Percentiles rank a stretch among this genome's conserved stretches.
These are phyloP conservation scores for Amanita jacksonii DNA, from an alignment of 768 basidiomycete genomes.

Conservation along the genomic window DNA sequence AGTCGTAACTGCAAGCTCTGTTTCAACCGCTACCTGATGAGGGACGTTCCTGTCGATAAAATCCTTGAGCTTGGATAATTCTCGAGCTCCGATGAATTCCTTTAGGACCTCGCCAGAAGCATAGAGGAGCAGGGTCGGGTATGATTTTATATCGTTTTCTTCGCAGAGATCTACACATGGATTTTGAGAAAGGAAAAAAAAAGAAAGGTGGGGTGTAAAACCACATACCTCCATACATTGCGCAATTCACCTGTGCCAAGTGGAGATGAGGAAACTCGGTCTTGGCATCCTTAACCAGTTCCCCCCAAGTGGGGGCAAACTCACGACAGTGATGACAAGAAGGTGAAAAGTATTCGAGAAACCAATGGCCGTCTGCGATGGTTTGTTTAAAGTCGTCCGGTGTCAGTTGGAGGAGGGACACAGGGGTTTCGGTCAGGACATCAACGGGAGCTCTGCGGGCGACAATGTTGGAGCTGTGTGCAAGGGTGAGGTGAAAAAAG, in stretches of 20 bases:
- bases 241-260: constrained; percentile 76
- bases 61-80: constrained; percentile 40
- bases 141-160: constrained; percentile 56
- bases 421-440: background rate
- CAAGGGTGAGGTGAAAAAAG: background rate
- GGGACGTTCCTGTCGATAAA: constrained; percentile 40
- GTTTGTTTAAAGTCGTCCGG: constrained; percentile 50
- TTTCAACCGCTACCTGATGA: constrained; percentile 9
- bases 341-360: constrained; percentile 85
- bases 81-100: constrained; percentile 44
- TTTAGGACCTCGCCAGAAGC: constrained; percentile 53
- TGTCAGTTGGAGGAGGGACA: constrained; percentile 34
- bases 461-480: background rate
- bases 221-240: constrained; percentile 17
- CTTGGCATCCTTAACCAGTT: constrained; percentile 46
- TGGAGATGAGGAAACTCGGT: constrained; percentile 42
- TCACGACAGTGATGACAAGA: constrained; percentile 71
- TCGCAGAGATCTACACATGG: constrained; percentile 76
- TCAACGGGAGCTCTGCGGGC: background rate
- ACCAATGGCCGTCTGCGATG: constrained; percentile 55
- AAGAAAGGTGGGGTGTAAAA: background rate
- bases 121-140: constrained; percentile 72
- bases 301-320: constrained; percentile 79
- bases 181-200: background rate
- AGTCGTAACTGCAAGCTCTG: constrained; percentile 12